phyloP scores from a whole-genome alignment of 768 basidiomycete species.

The Lactarius psammicola region DNA sequence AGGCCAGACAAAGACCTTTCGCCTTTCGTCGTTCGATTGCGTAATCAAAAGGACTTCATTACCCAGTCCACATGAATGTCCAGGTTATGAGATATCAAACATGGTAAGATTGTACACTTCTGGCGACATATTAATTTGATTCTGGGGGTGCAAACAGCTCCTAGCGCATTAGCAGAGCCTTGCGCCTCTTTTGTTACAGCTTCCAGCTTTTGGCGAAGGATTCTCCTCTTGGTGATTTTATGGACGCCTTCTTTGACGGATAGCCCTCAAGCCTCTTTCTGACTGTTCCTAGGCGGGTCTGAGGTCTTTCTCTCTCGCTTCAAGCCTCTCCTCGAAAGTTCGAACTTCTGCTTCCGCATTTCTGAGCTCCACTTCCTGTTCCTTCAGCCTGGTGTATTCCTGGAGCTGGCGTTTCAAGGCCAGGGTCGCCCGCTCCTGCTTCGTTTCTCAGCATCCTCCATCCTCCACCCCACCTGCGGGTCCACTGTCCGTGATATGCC shows the following conservation, averaged over 20 bases:
- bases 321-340: constrained; percentile 1
- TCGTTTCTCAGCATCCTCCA: background rate
- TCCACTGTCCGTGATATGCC: background rate
- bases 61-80: too few species aligned
- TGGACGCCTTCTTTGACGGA: constrained; percentile 2
- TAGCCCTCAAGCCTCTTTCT: background rate
- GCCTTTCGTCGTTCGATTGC: too few species aligned
- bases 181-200: background rate
- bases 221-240: constrained; percentile 3
- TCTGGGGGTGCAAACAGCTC: background rate
- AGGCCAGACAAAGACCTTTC: too few species aligned
- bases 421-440: background rate
- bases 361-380: constrained; percentile 3
- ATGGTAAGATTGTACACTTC: background rate
- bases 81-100: background rate
- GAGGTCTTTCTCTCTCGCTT: constrained; percentile 4
- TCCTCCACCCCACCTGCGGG: background rate
- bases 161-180: background rate
- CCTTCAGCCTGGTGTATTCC: background rate
- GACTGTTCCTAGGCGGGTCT: constrained; percentile 1
- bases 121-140: background rate
- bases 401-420: background rate
- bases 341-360: background rate
- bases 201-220: constrained; percentile 4
- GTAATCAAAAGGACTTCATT: too few species aligned